These are phyloP conservation scores for Coleophoma crateriformis DNA, from an alignment of 2,329 filamentous ascomycete genomes.

Conservation along the genomic window DNA sequence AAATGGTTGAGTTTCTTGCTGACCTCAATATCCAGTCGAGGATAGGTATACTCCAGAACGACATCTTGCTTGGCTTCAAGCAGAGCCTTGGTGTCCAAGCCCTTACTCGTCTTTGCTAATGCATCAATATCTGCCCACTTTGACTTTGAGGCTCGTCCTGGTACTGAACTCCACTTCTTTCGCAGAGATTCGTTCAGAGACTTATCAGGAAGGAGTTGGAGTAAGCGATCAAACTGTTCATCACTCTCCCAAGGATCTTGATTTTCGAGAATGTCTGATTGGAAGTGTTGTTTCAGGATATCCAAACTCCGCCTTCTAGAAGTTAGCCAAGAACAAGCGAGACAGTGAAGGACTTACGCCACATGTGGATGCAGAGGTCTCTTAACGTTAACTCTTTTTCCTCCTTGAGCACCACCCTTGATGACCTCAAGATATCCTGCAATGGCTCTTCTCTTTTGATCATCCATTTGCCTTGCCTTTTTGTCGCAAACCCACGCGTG, in stretches of 20 bases:
- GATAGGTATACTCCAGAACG: slow-evolving; percentile 95
- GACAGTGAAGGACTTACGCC: slow-evolving; percentile 40
- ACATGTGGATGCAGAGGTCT: slow-evolving; percentile 89
- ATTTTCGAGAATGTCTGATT: slow-evolving; percentile 70
- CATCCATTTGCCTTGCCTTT: slow-evolving; percentile 76
- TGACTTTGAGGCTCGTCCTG: slow-evolving; percentile 65
- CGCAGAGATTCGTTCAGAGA: slow-evolving; percentile 71
- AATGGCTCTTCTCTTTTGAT: slow-evolving; percentile 77
- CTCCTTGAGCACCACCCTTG: slow-evolving; percentile 78
- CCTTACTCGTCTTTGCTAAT: slow-evolving; percentile 69
- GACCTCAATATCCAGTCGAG: slow-evolving; percentile 92
- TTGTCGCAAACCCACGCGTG: slow-evolving; percentile 98
- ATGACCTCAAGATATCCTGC: slow-evolving; percentile 87
- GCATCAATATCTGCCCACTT: slow-evolving; percentile 96
- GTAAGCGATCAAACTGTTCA: slow-evolving; percentile 69
- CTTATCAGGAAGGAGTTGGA: slow-evolving; percentile 80
- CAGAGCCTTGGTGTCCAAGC: slow-evolving; percentile 67
- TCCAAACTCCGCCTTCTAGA: slow-evolving; percentile 68
- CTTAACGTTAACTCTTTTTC: slow-evolving; percentile 79
- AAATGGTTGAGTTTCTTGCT: slow-evolving; percentile 98
- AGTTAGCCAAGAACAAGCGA: slow-evolving; percentile 4
- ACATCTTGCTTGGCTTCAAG: slow-evolving; percentile 93
- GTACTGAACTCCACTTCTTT: slow-evolving; percentile 86
- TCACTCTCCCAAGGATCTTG: slow-evolving; percentile 79
- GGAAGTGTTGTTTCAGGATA: slow-evolving; percentile 79